These are phyloP conservation scores for Citrus medica DNA, from an alignment of 345 rosid species.

Conservation along the genomic window DNA sequence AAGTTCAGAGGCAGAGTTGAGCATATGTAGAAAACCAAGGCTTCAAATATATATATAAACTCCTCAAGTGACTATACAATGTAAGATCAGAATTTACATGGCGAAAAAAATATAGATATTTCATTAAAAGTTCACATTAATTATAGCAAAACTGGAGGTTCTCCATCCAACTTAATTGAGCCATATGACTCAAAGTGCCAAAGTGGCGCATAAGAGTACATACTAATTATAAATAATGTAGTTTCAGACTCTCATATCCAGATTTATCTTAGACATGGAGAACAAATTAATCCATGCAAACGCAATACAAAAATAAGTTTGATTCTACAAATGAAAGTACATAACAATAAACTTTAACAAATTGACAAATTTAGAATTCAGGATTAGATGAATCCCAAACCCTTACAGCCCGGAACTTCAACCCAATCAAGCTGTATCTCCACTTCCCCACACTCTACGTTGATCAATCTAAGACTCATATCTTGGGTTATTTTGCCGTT, in stretches of 20 bases:
- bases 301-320: no score
- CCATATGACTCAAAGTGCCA: background rate
- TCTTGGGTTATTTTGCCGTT: constrained; percentile 55
- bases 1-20: no score
- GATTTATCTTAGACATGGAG: background rate
- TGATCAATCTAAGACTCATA: constrained; percentile 47
- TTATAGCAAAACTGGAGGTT: background rate
- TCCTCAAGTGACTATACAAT: no score
- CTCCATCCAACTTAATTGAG: background rate
- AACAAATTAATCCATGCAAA: background rate
- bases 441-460: constrained; percentile 64
- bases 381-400: constrained; percentile 9
- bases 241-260: background rate
- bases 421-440: constrained; percentile 72
- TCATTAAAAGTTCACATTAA: background rate
- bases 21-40: no score
- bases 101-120: background rate
- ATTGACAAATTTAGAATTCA: background rate
- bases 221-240: background rate
- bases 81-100: background rate
- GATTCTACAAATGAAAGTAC: no score
- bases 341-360: background rate
- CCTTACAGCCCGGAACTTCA: constrained; percentile 32
- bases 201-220: background rate
- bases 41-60: no score